Conservation (phyloP, 2,329 filamentous ascomycete species). For the Aspergillus alliaceus region DNA sequence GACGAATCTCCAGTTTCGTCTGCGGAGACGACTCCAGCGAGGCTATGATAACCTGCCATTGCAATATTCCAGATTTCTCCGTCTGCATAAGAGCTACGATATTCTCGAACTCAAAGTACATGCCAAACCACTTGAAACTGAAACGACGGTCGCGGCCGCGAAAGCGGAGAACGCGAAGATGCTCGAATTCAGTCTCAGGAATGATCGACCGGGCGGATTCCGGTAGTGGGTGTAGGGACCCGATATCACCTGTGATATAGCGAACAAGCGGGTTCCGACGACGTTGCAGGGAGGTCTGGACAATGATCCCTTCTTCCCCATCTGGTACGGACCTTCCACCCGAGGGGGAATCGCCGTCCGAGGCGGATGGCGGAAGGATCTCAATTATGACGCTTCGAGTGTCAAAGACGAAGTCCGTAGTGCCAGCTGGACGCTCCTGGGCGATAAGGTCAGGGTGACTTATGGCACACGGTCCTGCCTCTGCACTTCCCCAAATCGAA, state of each 20-base stretch:
- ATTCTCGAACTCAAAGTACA: slow-evolving; percentile 39
- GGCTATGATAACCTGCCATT: slow-evolving; percentile 46
- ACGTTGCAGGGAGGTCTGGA: slow-evolving; percentile 45
- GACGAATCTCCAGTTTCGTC: slow-evolving; percentile 16
- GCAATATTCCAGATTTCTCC: slow-evolving; percentile 31
- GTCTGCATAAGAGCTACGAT: slow-evolving; percentile 26
- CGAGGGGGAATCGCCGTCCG: not conserved
- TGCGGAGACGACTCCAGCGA: slow-evolving; percentile 6
- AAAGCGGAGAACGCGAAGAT: slow-evolving; percentile 39
- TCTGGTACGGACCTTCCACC: slow-evolving; percentile 20
- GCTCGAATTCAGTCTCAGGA: slow-evolving; percentile 17
- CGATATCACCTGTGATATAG: slow-evolving; percentile 47
- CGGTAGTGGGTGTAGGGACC: slow-evolving; percentile 40
- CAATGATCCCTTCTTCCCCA: slow-evolving; percentile 40
- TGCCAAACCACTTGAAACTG: slow-evolving; percentile 45
- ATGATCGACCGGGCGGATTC: slow-evolving; percentile 13
- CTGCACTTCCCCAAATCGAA: slow-evolving; percentile 45
- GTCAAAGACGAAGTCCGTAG: slow-evolving; percentile 42
- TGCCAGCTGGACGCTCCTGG: slow-evolving; percentile 6
- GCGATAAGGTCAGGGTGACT: slow-evolving; percentile 32
- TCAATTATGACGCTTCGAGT: slow-evolving; percentile 39
- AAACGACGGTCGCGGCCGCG: slow-evolving; percentile 45
- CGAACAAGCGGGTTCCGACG: slow-evolving; percentile 47
- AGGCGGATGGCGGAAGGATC: slow-evolving; percentile 28
- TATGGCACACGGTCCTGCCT: slow-evolving; percentile 44